Percentiles rank a stretch among this genome's conserved stretches.
phyloP scores from a whole-genome alignment of 1,284 basidiomycete species.

The Puccinia horiana region DNA sequence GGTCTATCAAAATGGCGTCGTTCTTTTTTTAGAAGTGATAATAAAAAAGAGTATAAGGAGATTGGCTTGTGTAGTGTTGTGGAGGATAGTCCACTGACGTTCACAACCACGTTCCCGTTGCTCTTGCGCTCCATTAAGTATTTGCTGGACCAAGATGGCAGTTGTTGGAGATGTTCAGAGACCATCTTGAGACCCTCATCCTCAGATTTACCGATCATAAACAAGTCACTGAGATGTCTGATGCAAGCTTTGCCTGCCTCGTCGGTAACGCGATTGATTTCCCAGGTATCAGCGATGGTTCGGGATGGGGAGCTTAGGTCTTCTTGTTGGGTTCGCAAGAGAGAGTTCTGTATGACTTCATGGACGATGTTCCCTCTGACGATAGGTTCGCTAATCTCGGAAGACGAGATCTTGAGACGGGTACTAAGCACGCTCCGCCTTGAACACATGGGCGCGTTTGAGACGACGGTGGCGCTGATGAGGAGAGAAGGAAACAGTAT shows the following conservation, averaged over 20 bases:
- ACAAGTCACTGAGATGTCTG: conserved; percentile 36
- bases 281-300: conserved; percentile 20
- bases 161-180: conserved; percentile 13
- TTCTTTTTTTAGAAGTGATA: conserved; percentile 51
- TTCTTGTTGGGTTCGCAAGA: conserved; percentile 65
- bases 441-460: conserved; percentile 75
- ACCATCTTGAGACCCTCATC: conserved; percentile 46
- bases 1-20: conserved; percentile 69
- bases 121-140: conserved; percentile 23
- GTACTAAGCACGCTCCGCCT: conserved; percentile 76
- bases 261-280: neutral
- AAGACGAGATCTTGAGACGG: conserved; percentile 59
- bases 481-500: conserved; percentile 87
- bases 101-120: conserved; percentile 6
- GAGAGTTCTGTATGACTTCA: conserved; percentile 77
- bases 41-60: conserved; percentile 9
- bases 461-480: conserved; percentile 80
- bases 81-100: neutral
- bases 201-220: conserved; percentile 38
- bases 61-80: conserved; percentile 20
- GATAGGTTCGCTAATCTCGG: conserved; percentile 59
- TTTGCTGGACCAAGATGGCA: conserved; percentile 37
- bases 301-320: neutral
- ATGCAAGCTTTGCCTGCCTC: conserved; percentile 44
- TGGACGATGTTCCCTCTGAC: conserved; percentile 89